These are phyloP conservation scores for Zostera marina DNA, from an alignment of 116 monocot genomes.

Conservation along the genomic window DNA sequence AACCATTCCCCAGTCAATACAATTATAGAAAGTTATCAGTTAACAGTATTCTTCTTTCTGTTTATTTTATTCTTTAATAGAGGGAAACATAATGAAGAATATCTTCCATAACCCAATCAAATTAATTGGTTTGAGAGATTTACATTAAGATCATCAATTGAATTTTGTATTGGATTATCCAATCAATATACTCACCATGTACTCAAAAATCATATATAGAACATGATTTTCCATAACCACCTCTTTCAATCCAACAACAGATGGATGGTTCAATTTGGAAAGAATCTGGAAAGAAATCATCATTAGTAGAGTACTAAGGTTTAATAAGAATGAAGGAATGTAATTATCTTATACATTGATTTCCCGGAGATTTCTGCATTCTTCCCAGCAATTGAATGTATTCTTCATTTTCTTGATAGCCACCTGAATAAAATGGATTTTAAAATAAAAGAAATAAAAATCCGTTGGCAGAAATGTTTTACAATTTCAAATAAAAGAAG, in stretches of 20 bases:
- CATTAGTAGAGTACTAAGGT: no score
- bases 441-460: not conserved
- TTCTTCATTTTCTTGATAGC: conserved; percentile 88
- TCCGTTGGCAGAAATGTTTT: not conserved
- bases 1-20: not conserved
- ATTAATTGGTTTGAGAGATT: no score
- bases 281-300: conserved; percentile 39
- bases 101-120: no score
- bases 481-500: not conserved
- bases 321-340: not conserved
- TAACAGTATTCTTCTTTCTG: no score
- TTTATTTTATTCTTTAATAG: no score
- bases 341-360: conserved; percentile 32
- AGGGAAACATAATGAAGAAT: no score
- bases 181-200: conserved; percentile 7
- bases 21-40: no score
- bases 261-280: conserved; percentile 53
- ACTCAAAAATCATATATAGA: conserved; percentile 72
- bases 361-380: conserved; percentile 59
- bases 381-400: conserved; percentile 62
- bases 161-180: no score
- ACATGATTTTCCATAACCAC: conserved; percentile 55
- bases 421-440: conserved; percentile 29
- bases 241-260: conserved; percentile 73
- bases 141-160: no score